A percentile compares a stretch with the other conserved stretches of the same genome.
phyloP scores from a whole-genome alignment of 192 early-diverging fungal species.

The Backusella liffmaniae region DNA sequence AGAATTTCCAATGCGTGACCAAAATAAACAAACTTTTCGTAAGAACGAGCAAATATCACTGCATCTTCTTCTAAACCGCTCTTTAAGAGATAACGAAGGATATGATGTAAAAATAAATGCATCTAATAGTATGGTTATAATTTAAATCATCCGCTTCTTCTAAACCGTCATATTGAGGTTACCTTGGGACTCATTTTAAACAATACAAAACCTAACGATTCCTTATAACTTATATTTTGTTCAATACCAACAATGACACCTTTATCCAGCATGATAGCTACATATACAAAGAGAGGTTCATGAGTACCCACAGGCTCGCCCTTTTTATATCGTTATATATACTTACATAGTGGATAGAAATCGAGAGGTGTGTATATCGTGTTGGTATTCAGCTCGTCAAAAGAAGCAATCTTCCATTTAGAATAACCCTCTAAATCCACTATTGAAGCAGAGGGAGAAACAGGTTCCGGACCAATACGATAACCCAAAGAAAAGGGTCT shows the following conservation, averaged over 20 bases:
- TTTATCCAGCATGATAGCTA: constrained; percentile 69
- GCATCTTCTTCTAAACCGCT: constrained; percentile 60
- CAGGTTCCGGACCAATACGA: constrained; percentile 11
- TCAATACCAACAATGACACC: constrained; percentile 79
- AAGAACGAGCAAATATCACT: constrained; percentile 64
- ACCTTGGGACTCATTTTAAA: constrained; percentile 71
- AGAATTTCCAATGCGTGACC: constrained; percentile 91
- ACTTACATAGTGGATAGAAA: constrained; percentile 77
- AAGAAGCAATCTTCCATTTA: constrained; percentile 21
- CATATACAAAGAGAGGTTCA: background rate
- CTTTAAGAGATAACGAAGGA: constrained; percentile 61
- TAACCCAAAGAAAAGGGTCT: constrained; percentile 26
- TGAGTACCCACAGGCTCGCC: background rate
- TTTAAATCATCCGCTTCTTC: background rate
- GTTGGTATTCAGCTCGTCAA: constrained; percentile 22
- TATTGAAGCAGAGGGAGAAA: constrained; percentile 11
- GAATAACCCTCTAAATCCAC: constrained; percentile 19
- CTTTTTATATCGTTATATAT: background rate
- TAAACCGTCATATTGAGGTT: background rate
- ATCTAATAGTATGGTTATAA: constrained; percentile 45
- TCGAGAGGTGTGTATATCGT: constrained; percentile 62
- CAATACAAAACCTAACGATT: constrained; percentile 54
- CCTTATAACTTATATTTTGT: constrained; percentile 55
- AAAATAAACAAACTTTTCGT: constrained; percentile 81
- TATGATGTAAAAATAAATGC: constrained; percentile 72